Base-by-base conservation (phyloP, 2,329 filamentous ascomycete genomes). In the Cercospora zeina region DNA sequence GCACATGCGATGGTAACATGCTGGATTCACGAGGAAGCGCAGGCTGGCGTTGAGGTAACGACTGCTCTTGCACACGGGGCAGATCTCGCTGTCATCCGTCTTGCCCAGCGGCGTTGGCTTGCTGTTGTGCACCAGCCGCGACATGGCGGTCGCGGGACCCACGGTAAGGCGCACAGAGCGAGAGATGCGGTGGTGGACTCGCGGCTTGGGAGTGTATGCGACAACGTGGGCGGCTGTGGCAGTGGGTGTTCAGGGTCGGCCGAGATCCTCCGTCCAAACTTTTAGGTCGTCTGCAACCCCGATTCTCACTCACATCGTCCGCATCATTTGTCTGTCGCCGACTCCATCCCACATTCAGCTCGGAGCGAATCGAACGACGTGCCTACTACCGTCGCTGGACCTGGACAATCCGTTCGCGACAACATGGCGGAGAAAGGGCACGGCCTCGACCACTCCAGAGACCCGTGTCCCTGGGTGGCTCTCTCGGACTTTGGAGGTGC, bases 1-100 rank as follows among this genome's bases (percentile, higher is more conserved):
- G 82, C 95, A 99, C 91, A 99, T 97, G 69, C 91, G 91, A 82
- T 99, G 95, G 82, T 99, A 99, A 84, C 95, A 99, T 82, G 96
- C 92, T 8, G 93, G 91, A 76, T 97, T 97, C 80, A 99, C 93
- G 70, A 95, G 89, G 79, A 99, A 97, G 67, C 89, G 85, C 85
- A 99, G 93, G 79, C 92, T 89, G 64, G 87, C 88, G 81, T 97
- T 97, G 72, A 97, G 89, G 81, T 97, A 97, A 67, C 92, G 90
- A 63, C 90, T 91, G 63, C 92, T 96, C 79, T 97, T 97, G 89
- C 95, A 99, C 69, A 97, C 91, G 62, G 93, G 95, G 79, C 95
- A 99, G 74, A 93, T 89, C 78, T 97, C 61, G 51, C 56, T 53
- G 47, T 54, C 56, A 33, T 56, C 53, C 24, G 34, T 45, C 27